Percentiles rank a stretch among this genome's conserved stretches.
phyloP scores from a whole-genome alignment of 2,329 filamentous ascomycete genomes.

The Aspergillus chevalieri region DNA sequence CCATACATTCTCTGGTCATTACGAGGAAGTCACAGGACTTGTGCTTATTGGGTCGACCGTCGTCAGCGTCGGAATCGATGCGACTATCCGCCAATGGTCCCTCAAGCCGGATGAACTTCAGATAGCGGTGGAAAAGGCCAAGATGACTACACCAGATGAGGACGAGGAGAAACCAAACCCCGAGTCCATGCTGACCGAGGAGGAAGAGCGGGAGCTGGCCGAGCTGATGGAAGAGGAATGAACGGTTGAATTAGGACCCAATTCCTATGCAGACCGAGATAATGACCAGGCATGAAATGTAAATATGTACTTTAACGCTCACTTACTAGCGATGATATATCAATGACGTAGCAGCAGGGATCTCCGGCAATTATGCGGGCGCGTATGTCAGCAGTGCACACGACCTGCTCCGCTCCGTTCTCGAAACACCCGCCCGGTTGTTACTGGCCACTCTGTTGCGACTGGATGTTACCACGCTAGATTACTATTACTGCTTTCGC shows the following conservation, averaged over 20 bases:
- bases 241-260: neutral
- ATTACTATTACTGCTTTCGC: neutral
- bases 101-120: constrained; percentile 58
- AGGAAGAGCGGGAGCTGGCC: constrained; percentile 88
- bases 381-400: neutral
- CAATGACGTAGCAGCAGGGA: constrained; percentile 29
- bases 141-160: constrained; percentile 39
- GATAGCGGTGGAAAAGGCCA: constrained; percentile 47
- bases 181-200: constrained; percentile 63
- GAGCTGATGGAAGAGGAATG: constrained; percentile 73
- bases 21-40: constrained; percentile 83
- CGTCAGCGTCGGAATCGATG: constrained; percentile 83
- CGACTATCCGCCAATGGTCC: constrained; percentile 79
- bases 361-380: constrained; percentile 13
- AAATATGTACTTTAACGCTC: no score
- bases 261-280: neutral
- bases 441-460: neutral
- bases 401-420: constrained; percentile 2
- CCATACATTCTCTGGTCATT: constrained; percentile 75
- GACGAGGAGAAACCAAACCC: constrained; percentile 42
- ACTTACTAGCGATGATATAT: constrained; percentile 12
- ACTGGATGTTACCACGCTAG: no score
- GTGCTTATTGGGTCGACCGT: constrained; percentile 55
- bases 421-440: neutral
- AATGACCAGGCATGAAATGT: no score